Percentiles rank a stretch among this genome's conserved stretches.
Evolutionary conservation across 345 rosid species (phyloP).

Genomic region (Psidium friedrichsthalianum): DNA sequence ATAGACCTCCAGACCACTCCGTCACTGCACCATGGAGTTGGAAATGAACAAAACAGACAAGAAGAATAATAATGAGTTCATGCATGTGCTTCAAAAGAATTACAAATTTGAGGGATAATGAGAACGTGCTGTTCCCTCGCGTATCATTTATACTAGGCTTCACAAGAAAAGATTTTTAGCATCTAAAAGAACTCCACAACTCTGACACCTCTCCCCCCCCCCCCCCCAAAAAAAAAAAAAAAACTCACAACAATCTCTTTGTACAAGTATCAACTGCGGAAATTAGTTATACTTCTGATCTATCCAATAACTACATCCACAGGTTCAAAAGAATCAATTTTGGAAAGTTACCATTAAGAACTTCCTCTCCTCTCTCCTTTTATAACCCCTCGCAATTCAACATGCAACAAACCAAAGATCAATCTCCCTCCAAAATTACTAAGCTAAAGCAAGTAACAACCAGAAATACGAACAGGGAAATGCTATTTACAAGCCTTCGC

Average conservation of each 20-base stretch:
- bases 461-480: background rate
- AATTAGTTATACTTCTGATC: background rate
- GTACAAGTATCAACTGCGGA: background rate
- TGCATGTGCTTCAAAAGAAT: background rate
- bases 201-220: too few relatives aligned
- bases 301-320: background rate
- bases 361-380: background rate
- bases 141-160: background rate
- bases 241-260: background rate
- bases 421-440: background rate
- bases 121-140: background rate
- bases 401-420: background rate
- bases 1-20: slow-evolving; percentile 96
- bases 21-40: slow-evolving; percentile 35
- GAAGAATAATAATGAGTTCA: background rate
- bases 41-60: background rate
- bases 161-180: background rate
- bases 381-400: background rate
- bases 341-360: background rate
- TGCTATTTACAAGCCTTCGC: background rate
- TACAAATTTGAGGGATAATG: background rate
- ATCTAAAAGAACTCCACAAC: background rate
- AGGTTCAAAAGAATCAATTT: background rate
- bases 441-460: background rate
- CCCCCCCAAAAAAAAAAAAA: background rate